These are phyloP conservation scores for Knoxia roxburghii DNA, from an alignment of 257 asterid species.

Conservation along the genomic window DNA sequence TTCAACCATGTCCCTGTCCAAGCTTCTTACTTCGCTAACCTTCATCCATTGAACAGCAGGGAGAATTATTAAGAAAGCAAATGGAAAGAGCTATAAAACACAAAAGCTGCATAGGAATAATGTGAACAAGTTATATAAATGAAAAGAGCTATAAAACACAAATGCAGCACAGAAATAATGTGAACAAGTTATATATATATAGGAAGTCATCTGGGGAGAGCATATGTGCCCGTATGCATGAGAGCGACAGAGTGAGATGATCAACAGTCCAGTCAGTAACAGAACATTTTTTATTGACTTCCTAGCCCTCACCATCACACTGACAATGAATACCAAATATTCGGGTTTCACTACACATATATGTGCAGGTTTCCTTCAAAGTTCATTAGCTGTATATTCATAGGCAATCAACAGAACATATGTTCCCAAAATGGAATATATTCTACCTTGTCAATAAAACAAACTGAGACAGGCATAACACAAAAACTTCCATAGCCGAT, in stretches of 20 bases:
- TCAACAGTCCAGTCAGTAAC: too few relatives aligned
- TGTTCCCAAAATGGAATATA: neutral
- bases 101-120: neutral
- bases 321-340: neutral
- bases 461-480: neutral
- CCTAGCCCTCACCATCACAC: neutral
- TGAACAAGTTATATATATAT: too few relatives aligned
- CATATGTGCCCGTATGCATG: neutral
- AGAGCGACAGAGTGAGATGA: slow-evolving; percentile 1
- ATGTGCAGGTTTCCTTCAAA: neutral
- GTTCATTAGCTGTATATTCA: too few relatives aligned
- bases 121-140: neutral
- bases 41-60: slow-evolving; percentile 27
- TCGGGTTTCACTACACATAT: neutral
- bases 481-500: neutral
- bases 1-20: slow-evolving; percentile 85
- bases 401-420: neutral
- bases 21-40: slow-evolving; percentile 96
- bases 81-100: neutral
- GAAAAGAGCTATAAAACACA: too few relatives aligned
- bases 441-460: neutral
- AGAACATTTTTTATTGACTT: too few relatives aligned
- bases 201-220: neutral
- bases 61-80: slow-evolving; percentile 19
- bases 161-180: too few relatives aligned